Evolutionary conservation across 805 yeast genomes (phyloP), one percentile per base, ranked within the genome.

Genomic region (Yarrowia deformans): DNA sequence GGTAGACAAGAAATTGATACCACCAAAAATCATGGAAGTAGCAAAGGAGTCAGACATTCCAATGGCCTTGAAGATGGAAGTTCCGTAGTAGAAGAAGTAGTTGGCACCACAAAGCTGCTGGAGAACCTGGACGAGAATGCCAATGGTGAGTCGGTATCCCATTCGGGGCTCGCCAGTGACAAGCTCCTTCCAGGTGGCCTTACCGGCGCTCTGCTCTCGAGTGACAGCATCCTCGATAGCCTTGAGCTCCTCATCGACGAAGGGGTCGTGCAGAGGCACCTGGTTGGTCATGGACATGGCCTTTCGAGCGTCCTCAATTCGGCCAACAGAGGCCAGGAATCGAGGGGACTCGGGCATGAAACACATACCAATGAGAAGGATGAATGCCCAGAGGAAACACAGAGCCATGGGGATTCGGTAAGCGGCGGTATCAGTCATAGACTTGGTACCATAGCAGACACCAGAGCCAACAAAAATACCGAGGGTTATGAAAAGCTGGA

Each of bases 321-420:
- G 78, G 71, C 85, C 85, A 72, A 85, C 85, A 63, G 84, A 85
- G 39, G 91, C 88, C 71, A 79, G 84, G 79, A 79, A 91, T 74
- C 97, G 83, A 46, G 97, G 96, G 52, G 90, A 83, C 75, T 90
- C 97, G 34, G 96, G 93, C 50, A 90, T 80, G 72, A 87, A 82
- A 66, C 84, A 75, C 79, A 91, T 81, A 37, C 95, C 96, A n/a
- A 78, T 71, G 58, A 82, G 81, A 61, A 91, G 81, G 39, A 88
- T 76, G 1, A 84, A 70, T n/a, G 91, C 87, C 88, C 93, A 91
- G 7, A 86, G 72, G 73, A 89, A 84, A 79, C 90, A 93, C 42
- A 90, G 73, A 14, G 88, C 93, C 72, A 90, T 84, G 9, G 97
- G 97, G 46, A 91, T 84, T 72, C 92, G 82, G 84, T 90, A 92